Evolutionary conservation across 139 green algal species (phyloP).

Genomic region (Volvox reticuliferus): DNA sequence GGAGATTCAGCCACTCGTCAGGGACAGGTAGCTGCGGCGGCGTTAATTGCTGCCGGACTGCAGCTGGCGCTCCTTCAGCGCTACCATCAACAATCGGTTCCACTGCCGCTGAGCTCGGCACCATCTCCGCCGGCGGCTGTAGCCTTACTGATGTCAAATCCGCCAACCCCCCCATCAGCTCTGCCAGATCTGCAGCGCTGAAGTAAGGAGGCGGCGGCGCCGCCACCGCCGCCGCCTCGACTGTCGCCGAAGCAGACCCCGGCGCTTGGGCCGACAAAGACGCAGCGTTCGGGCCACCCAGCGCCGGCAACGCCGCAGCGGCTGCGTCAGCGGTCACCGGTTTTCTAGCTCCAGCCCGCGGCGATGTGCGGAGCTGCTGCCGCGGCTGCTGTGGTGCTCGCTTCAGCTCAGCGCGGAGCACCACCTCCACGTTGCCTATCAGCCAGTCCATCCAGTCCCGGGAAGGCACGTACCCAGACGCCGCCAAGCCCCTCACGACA

Average conservation of each 20-base stretch:
- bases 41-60: background rate
- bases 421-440: background rate
- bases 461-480: background rate
- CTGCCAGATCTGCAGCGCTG: background rate
- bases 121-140: background rate
- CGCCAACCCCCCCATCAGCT: background rate
- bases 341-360: background rate
- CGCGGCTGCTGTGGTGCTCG: background rate
- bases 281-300: background rate
- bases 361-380: background rate
- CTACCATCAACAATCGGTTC: background rate
- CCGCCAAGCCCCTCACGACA: background rate
- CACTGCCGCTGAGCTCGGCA: background rate
- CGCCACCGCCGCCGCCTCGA: background rate
- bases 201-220: background rate
- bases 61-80: background rate
- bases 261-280: too few relatives aligned
- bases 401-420: background rate
- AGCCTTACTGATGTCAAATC: background rate
- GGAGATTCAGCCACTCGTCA: background rate
- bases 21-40: background rate
- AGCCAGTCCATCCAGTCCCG: background rate
- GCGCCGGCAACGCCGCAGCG: background rate
- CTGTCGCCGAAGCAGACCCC: background rate
- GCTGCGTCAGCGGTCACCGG: background rate